Evolutionary conservation across 78 protist genomes (phyloP), one percentile per base, ranked within the genome.

Genomic region (Planoprotostelium fungivorum): DNA sequence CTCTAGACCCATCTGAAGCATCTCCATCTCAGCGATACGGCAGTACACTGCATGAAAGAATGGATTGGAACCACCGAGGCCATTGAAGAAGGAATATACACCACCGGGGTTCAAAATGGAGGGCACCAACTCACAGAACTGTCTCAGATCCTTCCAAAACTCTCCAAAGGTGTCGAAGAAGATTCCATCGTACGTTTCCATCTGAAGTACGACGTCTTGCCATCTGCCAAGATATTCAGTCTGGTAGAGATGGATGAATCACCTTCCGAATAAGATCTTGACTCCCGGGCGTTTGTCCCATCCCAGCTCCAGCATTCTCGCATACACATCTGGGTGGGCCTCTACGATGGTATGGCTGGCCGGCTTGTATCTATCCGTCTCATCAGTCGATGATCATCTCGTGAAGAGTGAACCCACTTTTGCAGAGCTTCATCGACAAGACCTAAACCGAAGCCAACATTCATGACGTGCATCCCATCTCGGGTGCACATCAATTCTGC

Each of bases 371-470:
- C 73, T 51, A 16, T 25, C 16, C 31, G 16, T 16, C 31, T 51
- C 73, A 51, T 16, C 73, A 51, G 31, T 5, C 16, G 73, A 25
- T 16, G 16, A 51, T 51, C 5, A 25, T 5, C 5, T 16, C 31
- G 5, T 51, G 5, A 5, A 51, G 5, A 16, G 31, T 51, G 31
- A 1, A 0, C 1, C 29, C 38, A 89, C 36, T 1, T 5, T 38
- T 35, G 38, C 25, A 90, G 87, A 10, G 84, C 90, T 1, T 34
- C 16, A 89, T 90, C 93, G 34, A 90, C 36, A 38, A 90, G 83
- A 5, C 93, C 93, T 34, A 90, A 16, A 0, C 93, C 93, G 36
- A 87, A 87, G 83, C 93, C 93, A 1, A 90, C 88, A 29, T 90
- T 90, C 29, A 87, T 83, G 35, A 90, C 88, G 35, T 90, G 31